A percentile compares a stretch with the other conserved stretches of the same genome.
Evolutionary conservation across 1,284 basidiomycete species (phyloP).

Genomic region (Afroboletus lepidellus): DNA sequence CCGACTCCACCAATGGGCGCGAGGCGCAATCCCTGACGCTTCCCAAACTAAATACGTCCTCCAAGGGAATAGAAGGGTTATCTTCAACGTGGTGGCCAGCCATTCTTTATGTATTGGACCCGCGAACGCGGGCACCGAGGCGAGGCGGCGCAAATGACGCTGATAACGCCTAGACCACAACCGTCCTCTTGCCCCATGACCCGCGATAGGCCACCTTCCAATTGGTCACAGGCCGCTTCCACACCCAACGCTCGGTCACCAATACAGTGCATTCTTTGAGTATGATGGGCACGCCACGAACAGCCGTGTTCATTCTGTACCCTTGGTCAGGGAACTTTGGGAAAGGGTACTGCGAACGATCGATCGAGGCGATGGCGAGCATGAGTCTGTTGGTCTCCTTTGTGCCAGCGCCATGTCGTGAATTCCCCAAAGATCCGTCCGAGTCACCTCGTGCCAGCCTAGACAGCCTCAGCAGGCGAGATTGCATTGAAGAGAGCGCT

Average conservation of each 20-base stretch:
- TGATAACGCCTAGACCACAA: too few species aligned
- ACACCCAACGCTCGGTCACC: background rate
- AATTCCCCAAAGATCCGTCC: slow-evolving; percentile 16
- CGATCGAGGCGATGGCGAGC: background rate
- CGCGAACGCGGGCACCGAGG: slow-evolving; percentile 1
- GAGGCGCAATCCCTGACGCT: slow-evolving; percentile 14
- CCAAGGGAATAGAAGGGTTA: background rate
- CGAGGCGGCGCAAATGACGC: background rate
- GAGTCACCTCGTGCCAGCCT: slow-evolving; percentile 9
- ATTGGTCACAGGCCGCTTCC: background rate
- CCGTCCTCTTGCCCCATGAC: background rate
- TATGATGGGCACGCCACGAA: too few species aligned
- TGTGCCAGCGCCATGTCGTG: background rate
- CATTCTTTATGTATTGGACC: slow-evolving; percentile 1
- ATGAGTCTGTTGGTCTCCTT: background rate
- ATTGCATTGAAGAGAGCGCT: background rate
- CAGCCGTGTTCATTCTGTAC: background rate
- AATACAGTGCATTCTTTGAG: background rate
- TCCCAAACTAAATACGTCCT: background rate
- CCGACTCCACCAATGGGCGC: slow-evolving; percentile 20
- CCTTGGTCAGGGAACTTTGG: background rate
- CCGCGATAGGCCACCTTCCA: background rate
- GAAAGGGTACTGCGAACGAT: background rate
- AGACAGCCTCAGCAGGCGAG: background rate
- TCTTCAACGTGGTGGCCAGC: background rate